Evolutionary conservation across 495 filamentous ascomycete species (phyloP), one percentile per base, ranked within the genome.

Genomic region (Hyphodiscus hymeniophilus): DNA sequence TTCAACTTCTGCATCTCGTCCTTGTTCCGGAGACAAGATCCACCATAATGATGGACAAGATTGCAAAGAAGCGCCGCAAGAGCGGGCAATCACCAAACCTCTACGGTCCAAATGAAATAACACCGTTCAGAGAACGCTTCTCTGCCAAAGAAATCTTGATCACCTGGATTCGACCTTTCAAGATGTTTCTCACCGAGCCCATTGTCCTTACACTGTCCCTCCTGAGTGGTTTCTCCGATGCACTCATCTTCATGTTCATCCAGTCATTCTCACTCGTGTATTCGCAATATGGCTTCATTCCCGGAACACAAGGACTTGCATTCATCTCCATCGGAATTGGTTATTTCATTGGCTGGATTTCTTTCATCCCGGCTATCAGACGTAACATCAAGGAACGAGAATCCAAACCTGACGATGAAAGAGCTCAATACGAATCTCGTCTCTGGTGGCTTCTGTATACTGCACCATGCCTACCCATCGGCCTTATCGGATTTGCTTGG

Each of bases 241-340:
- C 84, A n/a, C 71, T 90, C 6, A 84, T 90, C 65, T 89, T 87
- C 71, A 84, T 81, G 63, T 85, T 82, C 64, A 78, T 86, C 50
- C 79, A 86, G 53, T 80, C 76, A 0, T 83, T 84, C 58, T 57
- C 57, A 1, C 67, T 82, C 11, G 81, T 87, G 18, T 87, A 82
- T 56, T 53, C 68, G 20, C 76, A 81, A 50, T 88, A 79, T 79
- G 59, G 62, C 33, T 85, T 87, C 53, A 64, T 64, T 30, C 62
- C 72, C 0, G 66, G 75, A 20, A 56, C 71, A 32, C 61, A 77
- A 13, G 82, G 82, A 1, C 65, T 85, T 17, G 68, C 79, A 13
- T 87, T 87, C 62, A 63, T 79, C 18, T 70, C 81, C 2, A 77
- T 86, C 44, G 62, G 79, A 16, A 50, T 84, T 23, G 84, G 84